Conservation (phyloP, 805 yeast species). For the Yarrowia keelungensis region DNA sequence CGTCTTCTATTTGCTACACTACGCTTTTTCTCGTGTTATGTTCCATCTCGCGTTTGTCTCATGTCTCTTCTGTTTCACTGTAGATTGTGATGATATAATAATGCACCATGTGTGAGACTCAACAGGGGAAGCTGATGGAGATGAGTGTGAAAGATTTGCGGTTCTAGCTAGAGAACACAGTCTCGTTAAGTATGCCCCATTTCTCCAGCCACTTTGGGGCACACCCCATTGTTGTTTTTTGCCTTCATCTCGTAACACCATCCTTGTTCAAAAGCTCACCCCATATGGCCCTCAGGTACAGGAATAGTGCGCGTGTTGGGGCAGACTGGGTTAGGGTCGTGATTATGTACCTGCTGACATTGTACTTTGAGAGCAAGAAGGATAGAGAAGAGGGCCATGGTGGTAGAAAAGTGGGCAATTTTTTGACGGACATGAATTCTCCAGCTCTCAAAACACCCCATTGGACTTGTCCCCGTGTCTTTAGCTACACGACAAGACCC, state of each 20-base stretch:
- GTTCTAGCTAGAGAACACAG: too few species aligned
- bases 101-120: not conserved
- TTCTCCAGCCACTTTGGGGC: too few species aligned
- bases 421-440: not conserved
- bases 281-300: not conserved
- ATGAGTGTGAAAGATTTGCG: too few species aligned
- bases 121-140: not conserved
- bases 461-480: not conserved
- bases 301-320: constrained; percentile 13
- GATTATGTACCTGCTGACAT: constrained; percentile 17
- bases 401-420: not conserved
- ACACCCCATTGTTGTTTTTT: too few species aligned
- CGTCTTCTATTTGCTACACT: too few species aligned
- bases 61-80: not conserved
- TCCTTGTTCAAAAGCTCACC: too few species aligned
- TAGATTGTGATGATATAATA: not conserved
- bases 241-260: too few species aligned
- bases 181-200: too few species aligned
- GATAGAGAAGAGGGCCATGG: not conserved
- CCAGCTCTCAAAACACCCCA: not conserved
- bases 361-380: constrained; percentile 27
- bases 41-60: too few species aligned
- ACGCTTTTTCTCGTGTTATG: too few species aligned
- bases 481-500: not conserved
- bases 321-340: constrained; percentile 20